Percentiles rank a stretch among this genome's conserved stretches.
Conservation (phyloP, 2,329 filamentous ascomycete species). For the Arthroderma sp. region DNA sequence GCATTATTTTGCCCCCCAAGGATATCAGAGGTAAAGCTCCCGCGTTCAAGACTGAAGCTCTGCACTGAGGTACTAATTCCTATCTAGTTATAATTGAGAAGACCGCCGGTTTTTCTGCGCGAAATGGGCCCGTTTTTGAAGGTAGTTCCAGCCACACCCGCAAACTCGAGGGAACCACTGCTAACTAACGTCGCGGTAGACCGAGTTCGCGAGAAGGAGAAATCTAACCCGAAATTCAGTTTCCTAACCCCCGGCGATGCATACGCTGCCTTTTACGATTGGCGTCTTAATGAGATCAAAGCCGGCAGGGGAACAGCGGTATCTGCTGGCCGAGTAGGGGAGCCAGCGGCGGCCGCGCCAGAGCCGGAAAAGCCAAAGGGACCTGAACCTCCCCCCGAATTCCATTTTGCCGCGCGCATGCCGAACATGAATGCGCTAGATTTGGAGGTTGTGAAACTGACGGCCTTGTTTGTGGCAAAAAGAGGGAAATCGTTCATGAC, state of each 20-base stretch:
- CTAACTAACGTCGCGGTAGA: slow-evolving; percentile 31
- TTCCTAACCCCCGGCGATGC: slow-evolving; percentile 70
- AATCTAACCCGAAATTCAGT: slow-evolving; percentile 75
- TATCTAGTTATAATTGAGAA: slow-evolving; percentile 63
- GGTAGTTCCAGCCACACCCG: slow-evolving; percentile 21
- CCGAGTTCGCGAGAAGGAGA: slow-evolving; percentile 72
- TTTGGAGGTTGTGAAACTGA: slow-evolving; percentile 58
- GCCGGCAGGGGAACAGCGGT: slow-evolving; percentile 69
- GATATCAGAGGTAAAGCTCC: slow-evolving; percentile 54
- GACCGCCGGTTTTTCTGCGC: slow-evolving; percentile 79
- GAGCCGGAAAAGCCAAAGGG: slow-evolving; percentile 59
- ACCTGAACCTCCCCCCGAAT: slow-evolving; percentile 72
- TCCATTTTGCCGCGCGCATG: slow-evolving; percentile 90
- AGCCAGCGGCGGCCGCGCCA: slow-evolving; percentile 40
- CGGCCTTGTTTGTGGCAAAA: slow-evolving; percentile 82
- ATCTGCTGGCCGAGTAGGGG: slow-evolving; percentile 59
- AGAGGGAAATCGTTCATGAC: slow-evolving; percentile 90
- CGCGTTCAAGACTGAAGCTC: background rate
- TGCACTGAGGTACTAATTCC: slow-evolving; percentile 15
- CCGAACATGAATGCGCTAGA: slow-evolving; percentile 94
- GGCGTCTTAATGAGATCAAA: slow-evolving; percentile 76
- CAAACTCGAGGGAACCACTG: background rate
- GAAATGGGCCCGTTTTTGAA: slow-evolving; percentile 55
- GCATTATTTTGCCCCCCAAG: slow-evolving; percentile 71
- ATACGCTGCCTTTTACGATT: slow-evolving; percentile 79